These are phyloP conservation scores for Saturnispora halmiae DNA, from an alignment of 805 yeast species.

Conservation along the genomic window DNA sequence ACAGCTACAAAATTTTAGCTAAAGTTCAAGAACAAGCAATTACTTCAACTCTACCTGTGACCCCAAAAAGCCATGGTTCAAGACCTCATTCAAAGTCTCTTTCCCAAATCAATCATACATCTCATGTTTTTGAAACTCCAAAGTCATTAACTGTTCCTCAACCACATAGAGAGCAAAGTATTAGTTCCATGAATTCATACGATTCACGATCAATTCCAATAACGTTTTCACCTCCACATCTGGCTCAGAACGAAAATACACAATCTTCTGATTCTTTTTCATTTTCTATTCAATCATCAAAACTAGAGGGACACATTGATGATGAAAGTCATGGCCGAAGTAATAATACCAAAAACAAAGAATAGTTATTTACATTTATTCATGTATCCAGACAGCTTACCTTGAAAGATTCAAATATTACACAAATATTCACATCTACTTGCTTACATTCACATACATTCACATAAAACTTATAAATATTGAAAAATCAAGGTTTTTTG, in stretches of 20 bases:
- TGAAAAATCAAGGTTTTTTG: too few relatives aligned
- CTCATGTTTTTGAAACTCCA: constrained; percentile 10
- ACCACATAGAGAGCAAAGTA: constrained; percentile 3
- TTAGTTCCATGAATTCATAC: constrained; percentile 2
- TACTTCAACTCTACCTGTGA: background rate
- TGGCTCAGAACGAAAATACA: too few relatives aligned
- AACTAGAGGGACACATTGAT: background rate
- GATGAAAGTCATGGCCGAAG: background rate
- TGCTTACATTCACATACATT: too few relatives aligned
- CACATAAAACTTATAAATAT: too few relatives aligned
- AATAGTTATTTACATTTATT: too few relatives aligned
- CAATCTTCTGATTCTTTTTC: background rate
- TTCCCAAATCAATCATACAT: constrained; percentile 26
- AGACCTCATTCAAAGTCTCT: constrained; percentile 34
- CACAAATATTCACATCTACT: too few relatives aligned
- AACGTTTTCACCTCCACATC: background rate
- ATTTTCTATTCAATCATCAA: background rate
- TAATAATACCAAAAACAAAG: too few relatives aligned
- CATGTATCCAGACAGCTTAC: too few relatives aligned
- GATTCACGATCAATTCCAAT: background rate
- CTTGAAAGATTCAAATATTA: too few relatives aligned
- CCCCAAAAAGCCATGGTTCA: constrained; percentile 7
- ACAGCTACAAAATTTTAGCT: constrained; percentile 70
- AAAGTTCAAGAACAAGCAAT: constrained; percentile 24
- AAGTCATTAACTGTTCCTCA: constrained; percentile 6